Base-by-base conservation (phyloP, 1,139 yeast species). In the Pichia sp. region DNA sequence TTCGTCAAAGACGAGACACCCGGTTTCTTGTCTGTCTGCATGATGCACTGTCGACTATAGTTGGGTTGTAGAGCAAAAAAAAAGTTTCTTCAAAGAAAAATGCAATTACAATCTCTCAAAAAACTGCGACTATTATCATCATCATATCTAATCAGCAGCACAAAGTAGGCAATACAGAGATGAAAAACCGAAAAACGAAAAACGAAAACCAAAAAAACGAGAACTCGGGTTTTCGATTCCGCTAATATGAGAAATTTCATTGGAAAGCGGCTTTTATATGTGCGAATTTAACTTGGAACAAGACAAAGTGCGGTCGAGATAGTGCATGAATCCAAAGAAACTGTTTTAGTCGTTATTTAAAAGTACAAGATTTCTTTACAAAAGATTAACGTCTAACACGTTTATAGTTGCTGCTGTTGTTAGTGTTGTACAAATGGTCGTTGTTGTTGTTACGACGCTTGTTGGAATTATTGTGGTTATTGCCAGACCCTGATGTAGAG, bases 1-100 rank as follows among this genome's bases (percentile, higher is more conserved):
- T 59, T 59, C 8, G 68, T 63, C 45, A 64, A 54, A 16, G 67
- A 61, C 4, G 68, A 64, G 22, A 62, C 51, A 18, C 38, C 45
- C 18, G 40, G 38, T 16, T 22, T 39, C 42, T n/a, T 22, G 20
- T 29, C 36, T 22, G 36, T 16, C 37, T 27, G 41, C 37, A 16
- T 27, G 27, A 22, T 13, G 1, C 3, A 11, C 8, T 24, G 15
- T 27, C n/a, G n/a, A n/a, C n/a, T n/a, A n/a, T n/a, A n/a, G n/a
- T n/a, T n/a, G n/a, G n/a, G n/a, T n/a, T n/a, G n/a, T n/a, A n/a
- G n/a, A n/a, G n/a, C n/a, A n/a, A n/a, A n/a, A n/a, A n/a, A n/a
- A n/a, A n/a, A n/a, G n/a, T n/a, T n/a, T n/a, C n/a, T n/a, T n/a
- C n/a, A n/a, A n/a, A n/a, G n/a, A 18, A 32, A 32, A 18, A 16